Percentiles rank a stretch among this genome's conserved stretches.
Conservation (phyloP, 768 basidiomycete genomes). For the Mycena vitilis region DNA sequence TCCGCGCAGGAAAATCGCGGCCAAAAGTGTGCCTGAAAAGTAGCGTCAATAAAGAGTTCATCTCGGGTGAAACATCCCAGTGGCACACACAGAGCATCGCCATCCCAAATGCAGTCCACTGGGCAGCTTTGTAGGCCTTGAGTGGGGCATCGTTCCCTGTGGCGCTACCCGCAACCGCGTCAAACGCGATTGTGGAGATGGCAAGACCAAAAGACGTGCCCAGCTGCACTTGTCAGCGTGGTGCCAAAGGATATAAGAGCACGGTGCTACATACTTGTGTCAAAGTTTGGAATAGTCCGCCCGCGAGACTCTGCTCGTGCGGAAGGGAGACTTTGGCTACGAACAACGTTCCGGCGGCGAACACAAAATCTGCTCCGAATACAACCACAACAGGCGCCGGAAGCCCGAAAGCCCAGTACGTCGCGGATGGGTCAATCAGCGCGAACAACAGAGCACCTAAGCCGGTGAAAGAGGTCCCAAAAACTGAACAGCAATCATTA, state of each 20-base stretch:
- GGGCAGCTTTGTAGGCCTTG: constrained; percentile 61
- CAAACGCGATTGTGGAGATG: constrained; percentile 59
- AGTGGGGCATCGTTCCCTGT: constrained; percentile 50
- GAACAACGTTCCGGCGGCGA: constrained; percentile 80
- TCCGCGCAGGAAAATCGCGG: constrained; percentile 26
- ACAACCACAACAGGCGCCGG: constrained; percentile 74
- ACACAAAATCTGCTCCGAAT: constrained; percentile 84
- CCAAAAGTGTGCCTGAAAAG: constrained; percentile 22
- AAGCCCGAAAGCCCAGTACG: constrained; percentile 85
- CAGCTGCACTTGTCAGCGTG: constrained; percentile 44
- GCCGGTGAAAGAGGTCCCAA: constrained; percentile 70
- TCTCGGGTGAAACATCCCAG: not conserved
- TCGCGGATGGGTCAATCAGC: constrained; percentile 63
- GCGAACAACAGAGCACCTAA: constrained; percentile 75
- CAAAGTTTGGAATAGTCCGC: constrained; percentile 84
- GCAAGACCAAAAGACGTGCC: constrained; percentile 67
- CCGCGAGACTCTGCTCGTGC: constrained; percentile 82
- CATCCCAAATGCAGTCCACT: constrained; percentile 66
- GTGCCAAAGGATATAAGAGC: constrained; percentile 4
- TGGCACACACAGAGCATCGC: constrained; percentile 55
- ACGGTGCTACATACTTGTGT: constrained; percentile 59
- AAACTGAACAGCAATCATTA: constrained; percentile 1
- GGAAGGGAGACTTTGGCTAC: constrained; percentile 75
- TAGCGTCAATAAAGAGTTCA: not conserved
- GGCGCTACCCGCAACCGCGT: constrained; percentile 35